These are phyloP conservation scores for Castanopsis chinensis DNA, from an alignment of 306 rosid genomes.

Conservation along the genomic window DNA sequence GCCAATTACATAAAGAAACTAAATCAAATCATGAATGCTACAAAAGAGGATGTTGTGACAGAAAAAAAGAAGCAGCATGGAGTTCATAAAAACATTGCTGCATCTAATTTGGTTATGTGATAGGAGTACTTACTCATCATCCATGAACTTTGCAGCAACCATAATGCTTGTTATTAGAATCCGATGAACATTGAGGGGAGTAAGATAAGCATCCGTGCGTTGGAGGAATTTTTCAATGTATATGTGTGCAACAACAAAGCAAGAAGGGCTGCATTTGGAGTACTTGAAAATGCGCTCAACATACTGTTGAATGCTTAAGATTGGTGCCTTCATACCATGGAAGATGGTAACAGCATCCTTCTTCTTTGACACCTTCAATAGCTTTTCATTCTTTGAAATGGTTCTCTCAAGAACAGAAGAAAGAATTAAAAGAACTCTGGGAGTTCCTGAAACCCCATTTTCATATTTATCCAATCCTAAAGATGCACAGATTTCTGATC, in stretches of 20 bases:
- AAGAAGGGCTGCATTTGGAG: conserved; percentile 51
- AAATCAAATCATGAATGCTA: no score
- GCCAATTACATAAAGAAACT: no score
- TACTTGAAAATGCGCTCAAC: conserved; percentile 60
- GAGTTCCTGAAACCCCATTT: conserved; percentile 12
- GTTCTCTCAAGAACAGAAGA: conserved; percentile 42
- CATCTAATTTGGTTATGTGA: not conserved
- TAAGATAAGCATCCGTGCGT: conserved; percentile 36
- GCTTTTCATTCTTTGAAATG: conserved; percentile 44
- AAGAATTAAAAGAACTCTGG: conserved; percentile 30
- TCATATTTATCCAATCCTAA: conserved; percentile 27
- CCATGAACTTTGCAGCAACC: conserved; percentile 64
- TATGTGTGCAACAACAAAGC: conserved; percentile 61
- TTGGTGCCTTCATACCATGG: conserved; percentile 51
- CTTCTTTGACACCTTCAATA: conserved; percentile 16
- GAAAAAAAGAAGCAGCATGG: not conserved
- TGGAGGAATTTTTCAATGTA: conserved; percentile 61
- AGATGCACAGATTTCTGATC: conserved; percentile 23
- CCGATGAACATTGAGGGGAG: conserved; percentile 60
- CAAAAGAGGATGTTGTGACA: no score
- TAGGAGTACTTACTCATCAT: conserved; percentile 38
- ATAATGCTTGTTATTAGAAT: conserved; percentile 57
- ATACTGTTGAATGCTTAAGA: conserved; percentile 48
- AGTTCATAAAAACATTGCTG: not conserved
- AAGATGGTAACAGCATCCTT: conserved; percentile 43